Evolutionary conservation across 2,329 filamentous ascomycete genomes (phyloP).

Genomic region (Orbilia javanica): DNA sequence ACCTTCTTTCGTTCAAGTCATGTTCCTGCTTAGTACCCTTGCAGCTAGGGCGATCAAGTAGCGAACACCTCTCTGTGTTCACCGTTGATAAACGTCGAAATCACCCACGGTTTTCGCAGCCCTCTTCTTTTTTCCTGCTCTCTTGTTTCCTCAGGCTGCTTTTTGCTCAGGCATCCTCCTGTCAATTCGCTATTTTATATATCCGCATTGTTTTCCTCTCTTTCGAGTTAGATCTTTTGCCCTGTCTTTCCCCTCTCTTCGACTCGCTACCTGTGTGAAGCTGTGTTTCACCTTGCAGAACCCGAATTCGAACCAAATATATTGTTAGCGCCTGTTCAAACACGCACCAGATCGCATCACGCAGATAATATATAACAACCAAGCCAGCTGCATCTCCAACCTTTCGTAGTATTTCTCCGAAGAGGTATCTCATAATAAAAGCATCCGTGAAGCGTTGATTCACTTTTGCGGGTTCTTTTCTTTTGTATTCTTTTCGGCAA

Average conservation of each 20-base stretch:
- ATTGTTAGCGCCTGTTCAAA: conserved; percentile 55
- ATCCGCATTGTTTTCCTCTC: conserved; percentile 32
- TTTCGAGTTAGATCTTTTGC: conserved; percentile 33
- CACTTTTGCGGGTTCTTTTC: conserved; percentile 45
- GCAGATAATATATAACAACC: conserved; percentile 41
- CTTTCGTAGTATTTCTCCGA: conserved; percentile 14
- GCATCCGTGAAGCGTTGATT: conserved; percentile 54
- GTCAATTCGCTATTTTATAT: conserved; percentile 50
- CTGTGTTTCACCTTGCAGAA: conserved; percentile 55
- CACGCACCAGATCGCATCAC: conserved; percentile 19
- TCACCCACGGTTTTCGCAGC: conserved; percentile 18
- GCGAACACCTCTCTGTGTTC: conserved; percentile 29
- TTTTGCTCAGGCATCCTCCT: conserved; percentile 58
- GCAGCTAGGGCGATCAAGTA: conserved; percentile 49
- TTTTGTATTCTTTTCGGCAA: conserved; percentile 33
- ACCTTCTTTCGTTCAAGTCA: conserved; percentile 41
- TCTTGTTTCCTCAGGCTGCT: conserved; percentile 52
- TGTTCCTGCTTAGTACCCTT: conserved; percentile 53
- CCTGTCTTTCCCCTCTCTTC: conserved; percentile 30
- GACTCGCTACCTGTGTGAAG: conserved; percentile 53
- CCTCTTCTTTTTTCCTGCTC: conserved; percentile 24
- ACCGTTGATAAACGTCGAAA: conserved; percentile 53
- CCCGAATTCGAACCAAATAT: conserved; percentile 49
- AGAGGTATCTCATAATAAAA: conserved; percentile 10
- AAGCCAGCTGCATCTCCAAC: conserved; percentile 2